These are phyloP conservation scores for Ustilago sp. DNA, from an alignment of 1,284 basidiomycete genomes.

Conservation along the genomic window DNA sequence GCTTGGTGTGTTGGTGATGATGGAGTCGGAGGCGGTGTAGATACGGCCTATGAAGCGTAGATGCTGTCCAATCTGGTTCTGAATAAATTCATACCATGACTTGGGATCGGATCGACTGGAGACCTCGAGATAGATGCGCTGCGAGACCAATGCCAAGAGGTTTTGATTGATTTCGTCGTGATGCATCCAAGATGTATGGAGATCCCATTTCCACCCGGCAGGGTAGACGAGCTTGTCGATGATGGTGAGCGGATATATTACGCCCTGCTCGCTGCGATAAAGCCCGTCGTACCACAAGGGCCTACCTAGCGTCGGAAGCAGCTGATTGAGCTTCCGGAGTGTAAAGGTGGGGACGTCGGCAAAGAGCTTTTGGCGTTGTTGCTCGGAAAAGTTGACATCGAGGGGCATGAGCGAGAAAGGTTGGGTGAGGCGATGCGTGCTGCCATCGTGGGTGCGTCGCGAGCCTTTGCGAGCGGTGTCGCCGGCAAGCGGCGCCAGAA, in stretches of 20 bases:
- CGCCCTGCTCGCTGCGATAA: neutral
- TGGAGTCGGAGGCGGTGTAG: neutral
- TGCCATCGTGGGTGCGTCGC: neutral
- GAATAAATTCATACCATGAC: neutral
- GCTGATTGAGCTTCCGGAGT: neutral
- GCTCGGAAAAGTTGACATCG: neutral
- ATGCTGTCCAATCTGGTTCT: neutral
- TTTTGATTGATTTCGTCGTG: neutral
- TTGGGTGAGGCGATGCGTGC: neutral
- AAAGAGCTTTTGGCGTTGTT: neutral
- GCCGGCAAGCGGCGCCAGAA: neutral
- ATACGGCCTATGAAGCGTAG: neutral
- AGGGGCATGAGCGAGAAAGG: neutral
- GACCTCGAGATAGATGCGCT: neutral
- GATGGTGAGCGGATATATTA: neutral
- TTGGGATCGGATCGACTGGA: neutral
- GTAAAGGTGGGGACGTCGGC: neutral
- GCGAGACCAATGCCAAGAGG: neutral
- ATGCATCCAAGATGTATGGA: neutral
- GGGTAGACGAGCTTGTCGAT: neutral
- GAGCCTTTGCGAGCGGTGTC: neutral
- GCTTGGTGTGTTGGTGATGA: neutral
- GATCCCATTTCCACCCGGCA: neutral
- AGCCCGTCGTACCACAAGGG: neutral
- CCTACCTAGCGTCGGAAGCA: neutral